These are phyloP conservation scores for Beta lomatogona DNA, from an alignment of 179 eudicot genomes.

Conservation along the genomic window DNA sequence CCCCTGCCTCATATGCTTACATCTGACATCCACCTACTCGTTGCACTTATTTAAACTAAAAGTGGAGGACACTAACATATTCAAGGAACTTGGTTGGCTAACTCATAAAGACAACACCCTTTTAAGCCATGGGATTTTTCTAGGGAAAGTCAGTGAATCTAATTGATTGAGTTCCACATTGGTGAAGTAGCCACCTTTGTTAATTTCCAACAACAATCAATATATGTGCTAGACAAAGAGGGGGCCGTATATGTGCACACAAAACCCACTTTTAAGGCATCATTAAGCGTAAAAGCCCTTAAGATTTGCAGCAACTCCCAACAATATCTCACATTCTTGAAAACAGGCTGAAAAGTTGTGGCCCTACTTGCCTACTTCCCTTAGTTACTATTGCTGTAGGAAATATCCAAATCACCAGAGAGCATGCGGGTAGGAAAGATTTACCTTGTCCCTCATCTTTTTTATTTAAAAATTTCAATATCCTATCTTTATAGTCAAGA, in stretches of 20 bases:
- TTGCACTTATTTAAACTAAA: constrained; percentile 10
- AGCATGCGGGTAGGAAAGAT: constrained; percentile 20
- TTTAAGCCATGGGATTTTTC: constrained; percentile 12
- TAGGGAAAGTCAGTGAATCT: constrained; percentile 32
- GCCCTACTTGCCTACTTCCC: constrained; percentile 30
- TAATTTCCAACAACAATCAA: constrained; percentile 16
- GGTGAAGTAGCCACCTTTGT: constrained; percentile 2
- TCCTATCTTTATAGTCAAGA: constrained; percentile 11
- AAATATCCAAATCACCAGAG: constrained; percentile 7
- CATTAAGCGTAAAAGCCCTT: constrained; percentile 17
- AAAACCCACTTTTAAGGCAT: constrained; percentile 26
- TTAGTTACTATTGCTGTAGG: not conserved
- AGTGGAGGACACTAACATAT: constrained; percentile 26
- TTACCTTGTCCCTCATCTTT: constrained; percentile 18
- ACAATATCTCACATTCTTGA: constrained; percentile 15
- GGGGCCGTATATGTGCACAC: constrained; percentile 10
- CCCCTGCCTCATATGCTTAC: not conserved
- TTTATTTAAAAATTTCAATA: not conserved
- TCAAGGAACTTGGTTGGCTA: constrained; percentile 23
- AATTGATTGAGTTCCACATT: constrained; percentile 21
- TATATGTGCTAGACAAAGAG: constrained; percentile 14
- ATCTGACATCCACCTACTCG: constrained; percentile 19
- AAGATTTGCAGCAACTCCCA: constrained; percentile 11
- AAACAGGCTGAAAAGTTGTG: not conserved
- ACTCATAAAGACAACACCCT: constrained; percentile 5